Evolutionary conservation across 176 grass and related monocot genomes (phyloP).

Genomic region (Hsuehochloa calcarea): DNA sequence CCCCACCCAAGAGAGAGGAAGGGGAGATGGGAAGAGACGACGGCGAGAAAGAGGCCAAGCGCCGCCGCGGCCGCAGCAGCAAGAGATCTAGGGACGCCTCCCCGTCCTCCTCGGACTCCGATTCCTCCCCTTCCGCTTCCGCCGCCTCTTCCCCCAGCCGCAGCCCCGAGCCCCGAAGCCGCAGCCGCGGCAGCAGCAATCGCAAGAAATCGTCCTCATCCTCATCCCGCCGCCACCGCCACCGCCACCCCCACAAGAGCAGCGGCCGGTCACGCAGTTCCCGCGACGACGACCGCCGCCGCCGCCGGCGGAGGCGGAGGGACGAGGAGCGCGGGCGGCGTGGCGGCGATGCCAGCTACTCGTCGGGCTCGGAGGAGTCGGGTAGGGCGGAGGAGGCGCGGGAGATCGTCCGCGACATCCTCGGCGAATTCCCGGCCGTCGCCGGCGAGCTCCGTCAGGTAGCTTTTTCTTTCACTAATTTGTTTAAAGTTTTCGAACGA

Average conservation of each 20-base stretch:
- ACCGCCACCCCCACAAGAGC: constrained; percentile 33
- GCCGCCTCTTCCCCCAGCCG: constrained; percentile 35
- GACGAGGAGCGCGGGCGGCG: constrained; percentile 16
- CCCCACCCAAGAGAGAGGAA: not conserved
- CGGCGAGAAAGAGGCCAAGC: constrained; percentile 27
- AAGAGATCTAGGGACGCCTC: constrained; percentile 40
- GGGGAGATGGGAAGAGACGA: constrained; percentile 29
- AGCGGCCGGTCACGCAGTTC: constrained; percentile 41
- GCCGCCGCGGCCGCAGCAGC: constrained; percentile 37
- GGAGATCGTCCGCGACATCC: constrained; percentile 57
- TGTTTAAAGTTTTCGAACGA: not conserved
- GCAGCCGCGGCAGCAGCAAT: constrained; percentile 44
- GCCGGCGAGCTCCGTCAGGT: constrained; percentile 60
- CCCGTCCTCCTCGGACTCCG: not conserved
- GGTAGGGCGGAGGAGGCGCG: constrained; percentile 48
- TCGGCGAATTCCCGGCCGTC: constrained; percentile 55
- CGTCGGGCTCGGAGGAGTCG: constrained; percentile 23
- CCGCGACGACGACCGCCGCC: constrained; percentile 29
- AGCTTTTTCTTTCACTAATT: not conserved
- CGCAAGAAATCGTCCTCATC: constrained; percentile 27
- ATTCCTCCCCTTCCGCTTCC: constrained; percentile 18
- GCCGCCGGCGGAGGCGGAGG: constrained; percentile 8
- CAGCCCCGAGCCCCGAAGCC: constrained; percentile 40
- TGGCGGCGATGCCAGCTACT: not conserved
- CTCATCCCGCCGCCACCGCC: constrained; percentile 36